These are phyloP conservation scores for Rhynchospora pubera DNA, from an alignment of 176 grass and related monocot genomes.

Conservation along the genomic window DNA sequence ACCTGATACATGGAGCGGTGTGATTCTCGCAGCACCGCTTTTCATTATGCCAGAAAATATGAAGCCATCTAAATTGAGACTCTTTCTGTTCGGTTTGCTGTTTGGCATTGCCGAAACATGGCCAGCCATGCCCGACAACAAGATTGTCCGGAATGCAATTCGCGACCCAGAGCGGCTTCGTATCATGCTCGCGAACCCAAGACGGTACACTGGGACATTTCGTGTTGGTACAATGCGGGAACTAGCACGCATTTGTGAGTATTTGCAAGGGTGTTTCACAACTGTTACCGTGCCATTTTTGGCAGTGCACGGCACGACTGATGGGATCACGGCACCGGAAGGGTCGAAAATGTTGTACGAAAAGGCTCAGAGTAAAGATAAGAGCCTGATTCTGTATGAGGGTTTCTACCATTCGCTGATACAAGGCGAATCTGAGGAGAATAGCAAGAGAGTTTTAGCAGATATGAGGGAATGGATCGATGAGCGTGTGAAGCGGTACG, in stretches of 20 bases:
- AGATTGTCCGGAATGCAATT: constrained; percentile 44
- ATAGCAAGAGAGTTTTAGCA: constrained; percentile 41
- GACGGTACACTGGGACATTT: constrained; percentile 33
- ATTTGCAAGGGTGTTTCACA: constrained; percentile 35
- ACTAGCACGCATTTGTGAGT: constrained; percentile 36
- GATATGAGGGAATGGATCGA: constrained; percentile 70
- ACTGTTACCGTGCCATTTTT: constrained; percentile 52
- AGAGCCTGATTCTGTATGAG: constrained; percentile 53
- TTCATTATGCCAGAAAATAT: constrained; percentile 54
- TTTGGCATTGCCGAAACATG: constrained; percentile 65
- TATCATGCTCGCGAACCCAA: constrained; percentile 49
- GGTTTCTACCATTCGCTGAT: constrained; percentile 66
- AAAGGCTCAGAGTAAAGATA: constrained; percentile 44
- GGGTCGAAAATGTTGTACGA: constrained; percentile 63
- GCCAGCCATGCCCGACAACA: constrained; percentile 57
- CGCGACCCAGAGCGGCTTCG: constrained; percentile 35
- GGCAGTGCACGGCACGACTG: constrained; percentile 44
- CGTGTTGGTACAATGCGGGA: constrained; percentile 78
- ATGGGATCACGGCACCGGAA: constrained; percentile 49
- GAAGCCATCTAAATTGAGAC: constrained; percentile 42
- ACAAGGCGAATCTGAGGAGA: constrained; percentile 64
- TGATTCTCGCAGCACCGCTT: constrained; percentile 61
- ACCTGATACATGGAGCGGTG: constrained; percentile 34
- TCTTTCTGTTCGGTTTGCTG: constrained; percentile 60
- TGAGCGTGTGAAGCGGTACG: constrained; percentile 38